Base-by-base conservation (phyloP, 2,329 filamentous ascomycete genomes). In the Epichloe sibirici region DNA sequence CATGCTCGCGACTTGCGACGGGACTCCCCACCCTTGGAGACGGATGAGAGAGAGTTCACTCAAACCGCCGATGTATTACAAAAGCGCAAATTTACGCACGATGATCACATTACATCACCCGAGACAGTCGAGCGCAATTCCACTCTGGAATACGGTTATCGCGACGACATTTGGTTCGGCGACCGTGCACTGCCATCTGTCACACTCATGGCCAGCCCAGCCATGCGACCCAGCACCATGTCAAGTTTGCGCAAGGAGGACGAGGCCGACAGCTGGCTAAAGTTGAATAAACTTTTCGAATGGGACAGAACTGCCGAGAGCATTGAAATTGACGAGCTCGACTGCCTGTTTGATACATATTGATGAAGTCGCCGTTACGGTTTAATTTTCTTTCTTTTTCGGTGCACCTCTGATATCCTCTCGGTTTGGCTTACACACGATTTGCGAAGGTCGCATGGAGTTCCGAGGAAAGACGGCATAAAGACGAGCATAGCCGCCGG, bases 1-100 rank as follows among this genome's bases (percentile, higher is more conserved):
- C 68, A 64, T 55, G 63, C 63, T 53, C 63, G 68, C 61, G 64
- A 70, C 59, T 62, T 66, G 55, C 82, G 87, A 55, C 86, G 85
- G n/a, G 82, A 86, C 25, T 93, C 88, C 57, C 90, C 91, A 49
- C 89, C 90, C 15, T 76, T 97, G 39, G 91, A 97, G 71, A 89
- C 87, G 62, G 91, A 97, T 61, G 91, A 97, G 74, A 88, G 86
- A 64, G 93, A 97, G 69, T 98, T 98, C 65, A 96, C 91, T 6
- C 88, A 95, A 70, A 97, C 90, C 1, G 93, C 93, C 15, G 88
- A 89, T 59, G 88, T 85, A 48, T 79, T 97, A 61, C 88, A 81
- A 61, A 82, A 80, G 65, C 73, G 78, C 56, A 84, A 83, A 62
- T 71, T 82, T 23, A 40, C 40, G 12, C 74, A 67, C 45, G 74